Evolutionary conservation across 2,329 filamentous ascomycete genomes (phyloP).

Genomic region (Helotiales sp.): DNA sequence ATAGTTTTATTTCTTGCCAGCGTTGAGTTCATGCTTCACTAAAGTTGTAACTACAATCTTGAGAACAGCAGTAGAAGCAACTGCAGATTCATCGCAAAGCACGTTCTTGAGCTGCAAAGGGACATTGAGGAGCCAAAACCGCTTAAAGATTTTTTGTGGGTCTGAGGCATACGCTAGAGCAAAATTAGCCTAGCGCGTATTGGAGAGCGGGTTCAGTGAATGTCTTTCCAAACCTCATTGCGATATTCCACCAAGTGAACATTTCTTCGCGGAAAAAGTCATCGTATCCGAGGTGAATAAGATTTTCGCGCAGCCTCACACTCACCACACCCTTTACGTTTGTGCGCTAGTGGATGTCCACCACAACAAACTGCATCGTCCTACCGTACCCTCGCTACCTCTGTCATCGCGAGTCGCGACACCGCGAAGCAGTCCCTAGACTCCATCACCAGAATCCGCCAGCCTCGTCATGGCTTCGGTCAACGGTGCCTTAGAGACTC

Average conservation of each 20-base stretch:
- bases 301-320: neutral
- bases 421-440: constrained; percentile 4
- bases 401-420: constrained; percentile 18
- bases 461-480: constrained; percentile 32
- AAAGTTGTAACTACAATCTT: neutral
- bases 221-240: neutral
- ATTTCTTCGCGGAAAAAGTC: neutral
- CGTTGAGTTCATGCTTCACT: neutral
- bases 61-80: neutral
- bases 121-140: neutral
- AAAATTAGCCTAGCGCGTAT: too few relatives aligned
- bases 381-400: constrained; percentile 1
- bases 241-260: neutral
- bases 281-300: neutral
- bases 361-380: neutral
- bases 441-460: neutral
- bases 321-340: neutral
- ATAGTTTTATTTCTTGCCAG: neutral
- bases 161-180: too few relatives aligned
- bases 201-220: too few relatives aligned
- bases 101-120: too few relatives aligned
- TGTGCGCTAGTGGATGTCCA: neutral
- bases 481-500: constrained; percentile 42
- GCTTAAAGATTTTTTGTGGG: neutral
- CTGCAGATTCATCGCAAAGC: too few relatives aligned